Conservation (phyloP, 2,329 filamentous ascomycete genomes). For the Phyllosticta capitalensis region DNA sequence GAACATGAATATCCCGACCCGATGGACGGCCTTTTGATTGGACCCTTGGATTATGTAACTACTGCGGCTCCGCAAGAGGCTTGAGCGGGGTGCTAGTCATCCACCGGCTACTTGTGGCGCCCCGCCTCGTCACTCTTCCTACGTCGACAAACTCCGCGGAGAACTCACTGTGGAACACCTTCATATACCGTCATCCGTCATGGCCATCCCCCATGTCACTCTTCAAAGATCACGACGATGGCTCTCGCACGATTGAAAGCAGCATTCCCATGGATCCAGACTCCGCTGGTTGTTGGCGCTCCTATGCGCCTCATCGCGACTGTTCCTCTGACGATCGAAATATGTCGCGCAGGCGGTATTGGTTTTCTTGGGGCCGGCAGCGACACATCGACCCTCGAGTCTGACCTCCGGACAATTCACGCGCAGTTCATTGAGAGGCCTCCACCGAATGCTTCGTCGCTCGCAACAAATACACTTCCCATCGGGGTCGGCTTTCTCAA, state of each 20-base stretch:
- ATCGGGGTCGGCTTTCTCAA: conserved; percentile 56
- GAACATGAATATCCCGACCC: background rate
- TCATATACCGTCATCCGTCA: conserved; percentile 2
- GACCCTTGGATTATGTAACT: background rate
- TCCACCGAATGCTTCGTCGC: conserved; percentile 20
- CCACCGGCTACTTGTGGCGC: background rate
- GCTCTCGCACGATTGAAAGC: background rate
- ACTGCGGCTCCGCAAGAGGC: background rate
- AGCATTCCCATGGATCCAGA: conserved; percentile 48
- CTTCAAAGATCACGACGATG: background rate
- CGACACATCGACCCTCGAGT: conserved; percentile 26
- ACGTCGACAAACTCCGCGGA: conserved; percentile 1
- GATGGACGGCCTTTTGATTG: background rate
- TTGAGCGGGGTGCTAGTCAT: background rate
- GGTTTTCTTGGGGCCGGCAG: conserved; percentile 39
- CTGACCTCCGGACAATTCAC: conserved; percentile 21
- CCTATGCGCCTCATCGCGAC: conserved; percentile 59
- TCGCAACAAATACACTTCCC: conserved; percentile 28
- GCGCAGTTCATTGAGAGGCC: conserved; percentile 17
- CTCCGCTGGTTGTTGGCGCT: conserved; percentile 51
- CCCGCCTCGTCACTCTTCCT: background rate
- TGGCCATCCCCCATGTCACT: background rate
- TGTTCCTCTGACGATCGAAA: conserved; percentile 48
- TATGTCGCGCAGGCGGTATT: conserved; percentile 45
- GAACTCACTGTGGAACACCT: background rate